Evolutionary conservation across 495 filamentous ascomycete species (phyloP).

Genomic region (Tuber aestivum): DNA sequence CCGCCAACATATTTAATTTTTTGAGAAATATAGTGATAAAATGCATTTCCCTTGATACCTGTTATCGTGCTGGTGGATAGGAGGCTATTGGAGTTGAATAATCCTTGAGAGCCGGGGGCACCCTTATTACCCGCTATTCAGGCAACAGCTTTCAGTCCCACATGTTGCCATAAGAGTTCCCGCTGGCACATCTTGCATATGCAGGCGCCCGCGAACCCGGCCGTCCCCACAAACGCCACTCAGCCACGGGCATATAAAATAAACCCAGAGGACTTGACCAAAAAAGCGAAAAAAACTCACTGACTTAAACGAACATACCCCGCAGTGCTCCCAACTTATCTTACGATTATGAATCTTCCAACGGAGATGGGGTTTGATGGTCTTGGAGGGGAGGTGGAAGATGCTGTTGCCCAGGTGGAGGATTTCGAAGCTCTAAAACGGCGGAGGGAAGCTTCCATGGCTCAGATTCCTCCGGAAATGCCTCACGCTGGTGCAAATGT

Average conservation of each 20-base stretch:
- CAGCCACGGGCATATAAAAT: background rate
- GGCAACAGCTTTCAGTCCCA: background rate
- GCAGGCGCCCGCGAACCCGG: background rate
- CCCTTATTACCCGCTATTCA: background rate
- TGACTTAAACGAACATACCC: background rate
- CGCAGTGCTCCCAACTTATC: background rate
- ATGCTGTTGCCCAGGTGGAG: background rate
- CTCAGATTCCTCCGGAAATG: background rate
- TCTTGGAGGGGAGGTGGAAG: background rate
- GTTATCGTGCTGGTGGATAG: background rate
- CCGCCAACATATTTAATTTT: too few relatives aligned
- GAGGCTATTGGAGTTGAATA: background rate
- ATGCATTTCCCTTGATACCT: too few relatives aligned
- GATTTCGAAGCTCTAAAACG: background rate
- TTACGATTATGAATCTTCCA: background rate
- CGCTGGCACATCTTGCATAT: background rate
- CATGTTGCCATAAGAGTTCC: background rate
- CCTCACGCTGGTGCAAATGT: background rate
- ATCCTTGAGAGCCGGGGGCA: background rate
- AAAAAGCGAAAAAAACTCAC: background rate
- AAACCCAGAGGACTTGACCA: background rate
- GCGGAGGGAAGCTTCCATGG: background rate
- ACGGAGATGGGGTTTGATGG: background rate
- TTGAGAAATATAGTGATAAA: too few relatives aligned
- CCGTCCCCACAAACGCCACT: background rate